phyloP scores from a whole-genome alignment of 441 rosid genomes.

The Arabidopsis hybrid region DNA sequence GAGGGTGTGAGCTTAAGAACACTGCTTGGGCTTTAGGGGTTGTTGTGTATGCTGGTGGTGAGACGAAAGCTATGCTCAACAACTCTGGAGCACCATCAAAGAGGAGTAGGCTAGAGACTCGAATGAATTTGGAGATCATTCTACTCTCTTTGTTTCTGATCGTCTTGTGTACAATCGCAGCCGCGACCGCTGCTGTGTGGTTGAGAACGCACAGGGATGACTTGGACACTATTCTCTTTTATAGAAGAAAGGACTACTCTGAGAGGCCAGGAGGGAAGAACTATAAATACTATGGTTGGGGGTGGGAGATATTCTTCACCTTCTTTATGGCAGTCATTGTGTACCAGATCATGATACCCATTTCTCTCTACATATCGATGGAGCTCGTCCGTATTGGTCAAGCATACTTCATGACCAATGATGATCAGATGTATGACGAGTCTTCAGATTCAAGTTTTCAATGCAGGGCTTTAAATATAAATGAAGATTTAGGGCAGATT shows the following conservation, averaged over 20 bases:
- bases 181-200: conserved; percentile 85
- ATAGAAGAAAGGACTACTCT: conserved; percentile 67
- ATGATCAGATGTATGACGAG: conserved; percentile 77
- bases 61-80: conserved; percentile 97
- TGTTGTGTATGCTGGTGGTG: conserved; percentile 90
- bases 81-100: conserved; percentile 96
- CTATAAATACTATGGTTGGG: conserved; percentile 92
- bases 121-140: conserved; percentile 88
- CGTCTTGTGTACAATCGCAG: conserved; percentile 72
- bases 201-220: conserved; percentile 68
- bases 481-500: conserved; percentile 98
- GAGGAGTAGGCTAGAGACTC: conserved; percentile 95
- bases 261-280: conserved; percentile 47
- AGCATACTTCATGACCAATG: conserved; percentile 95
- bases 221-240: conserved; percentile 73
- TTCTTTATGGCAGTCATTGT: conserved; percentile 97
- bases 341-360: conserved; percentile 99
- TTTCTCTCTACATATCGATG: conserved; percentile 98
- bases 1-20: conserved; percentile 96
- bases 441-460: conserved; percentile 81
- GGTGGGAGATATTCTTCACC: conserved; percentile 85
- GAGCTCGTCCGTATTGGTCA: conserved; percentile 99
- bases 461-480: conserved; percentile 95
- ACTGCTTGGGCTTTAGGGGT: conserved; percentile 87
- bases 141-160: conserved; percentile 78